Evolutionary conservation across 2,329 filamentous ascomycete genomes (phyloP).

Genomic region (Colletotrichum sidae): DNA sequence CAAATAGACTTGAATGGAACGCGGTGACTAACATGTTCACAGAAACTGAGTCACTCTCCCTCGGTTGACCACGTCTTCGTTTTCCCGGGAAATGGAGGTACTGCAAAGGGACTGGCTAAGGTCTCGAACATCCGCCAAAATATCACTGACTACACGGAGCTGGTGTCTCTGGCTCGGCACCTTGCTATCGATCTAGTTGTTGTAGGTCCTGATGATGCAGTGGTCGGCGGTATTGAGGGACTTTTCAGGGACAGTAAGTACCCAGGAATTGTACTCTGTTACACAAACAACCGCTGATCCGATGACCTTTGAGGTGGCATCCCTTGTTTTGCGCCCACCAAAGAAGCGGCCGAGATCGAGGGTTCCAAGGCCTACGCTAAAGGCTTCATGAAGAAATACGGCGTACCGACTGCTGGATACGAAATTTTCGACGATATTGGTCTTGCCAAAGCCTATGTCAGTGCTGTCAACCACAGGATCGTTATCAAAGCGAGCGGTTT

Average conservation of each 20-base stretch:
- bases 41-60: constrained; percentile 84
- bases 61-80: constrained; percentile 80
- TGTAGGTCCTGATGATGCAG: constrained; percentile 91
- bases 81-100: constrained; percentile 89
- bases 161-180: constrained; percentile 80
- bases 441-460: constrained; percentile 78
- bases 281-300: not conserved
- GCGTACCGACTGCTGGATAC: constrained; percentile 91
- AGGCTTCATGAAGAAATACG: constrained; percentile 94
- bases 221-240: constrained; percentile 89
- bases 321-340: constrained; percentile 85
- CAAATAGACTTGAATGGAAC: no score
- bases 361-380: constrained; percentile 98
- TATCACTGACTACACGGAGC: constrained; percentile 79
- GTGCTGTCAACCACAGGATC: constrained; percentile 76
- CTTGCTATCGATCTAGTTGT: constrained; percentile 85
- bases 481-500: constrained; percentile 96
- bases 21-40: no score
- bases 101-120: constrained; percentile 69
- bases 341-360: constrained; percentile 88
- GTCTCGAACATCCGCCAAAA: constrained; percentile 77
- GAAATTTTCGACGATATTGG: constrained; percentile 84
- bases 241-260: constrained; percentile 71
- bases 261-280: not conserved
- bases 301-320: constrained; percentile 66